phyloP scores from a whole-genome alignment of 495 filamentous ascomycete species.

The Penicillium antarcticum region DNA sequence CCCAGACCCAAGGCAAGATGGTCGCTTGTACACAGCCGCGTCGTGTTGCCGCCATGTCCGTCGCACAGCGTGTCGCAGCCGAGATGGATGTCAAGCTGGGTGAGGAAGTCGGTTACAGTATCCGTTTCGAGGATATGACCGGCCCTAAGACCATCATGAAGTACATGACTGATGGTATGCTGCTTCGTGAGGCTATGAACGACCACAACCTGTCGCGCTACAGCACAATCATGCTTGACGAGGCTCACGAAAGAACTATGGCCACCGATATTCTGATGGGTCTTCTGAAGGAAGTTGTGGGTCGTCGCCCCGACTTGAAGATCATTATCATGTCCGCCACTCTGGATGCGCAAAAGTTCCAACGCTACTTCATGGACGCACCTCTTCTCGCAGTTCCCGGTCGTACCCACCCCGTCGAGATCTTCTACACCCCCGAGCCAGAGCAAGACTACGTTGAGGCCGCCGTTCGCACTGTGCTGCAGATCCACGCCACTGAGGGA shows the following conservation, averaged over 20 bases:
- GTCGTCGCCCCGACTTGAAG: constrained; percentile 80
- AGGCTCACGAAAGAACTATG: constrained; percentile 94
- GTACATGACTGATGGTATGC: constrained; percentile 99
- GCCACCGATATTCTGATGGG: constrained; percentile 97
- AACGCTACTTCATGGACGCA: constrained; percentile 94
- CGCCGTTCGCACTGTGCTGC: constrained; percentile 86
- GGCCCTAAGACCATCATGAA: constrained; percentile 88
- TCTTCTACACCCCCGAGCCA: constrained; percentile 96
- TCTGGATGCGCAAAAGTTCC: constrained; percentile 95
- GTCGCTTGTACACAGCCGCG: constrained; percentile 98
- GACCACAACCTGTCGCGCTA: constrained; percentile 88
- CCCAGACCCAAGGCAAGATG: constrained; percentile 78
- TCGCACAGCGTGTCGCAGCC: constrained; percentile 94
- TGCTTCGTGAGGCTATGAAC: constrained; percentile 96
- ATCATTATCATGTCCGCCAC: constrained; percentile 99
- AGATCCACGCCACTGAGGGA: constrained; percentile 89
- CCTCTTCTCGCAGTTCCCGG: constrained; percentile 93
- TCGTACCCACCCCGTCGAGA: constrained; percentile 93
- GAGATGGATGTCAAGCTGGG: constrained; percentile 94
- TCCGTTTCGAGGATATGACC: constrained; percentile 97
- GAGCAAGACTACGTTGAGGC: constrained; percentile 97
- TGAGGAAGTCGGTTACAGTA: constrained; percentile 97
- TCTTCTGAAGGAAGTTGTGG: constrained; percentile 80
- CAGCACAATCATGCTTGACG: constrained; percentile 97
- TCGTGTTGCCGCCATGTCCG: constrained; percentile 98